These are phyloP conservation scores for Psidium guajava DNA, from an alignment of 345 rosid genomes.

Conservation along the genomic window DNA sequence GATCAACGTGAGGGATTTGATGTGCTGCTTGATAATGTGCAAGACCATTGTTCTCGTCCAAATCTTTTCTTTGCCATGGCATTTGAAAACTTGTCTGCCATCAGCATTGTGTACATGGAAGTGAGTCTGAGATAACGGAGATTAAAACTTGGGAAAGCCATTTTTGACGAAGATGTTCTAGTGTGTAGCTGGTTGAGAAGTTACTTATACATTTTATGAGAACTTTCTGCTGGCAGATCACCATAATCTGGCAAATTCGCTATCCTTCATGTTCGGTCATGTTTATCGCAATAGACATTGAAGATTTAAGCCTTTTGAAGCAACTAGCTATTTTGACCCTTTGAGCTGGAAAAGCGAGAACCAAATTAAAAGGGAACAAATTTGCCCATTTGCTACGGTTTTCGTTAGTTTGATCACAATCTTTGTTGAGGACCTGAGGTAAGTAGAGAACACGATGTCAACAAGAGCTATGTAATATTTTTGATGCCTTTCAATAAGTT, in stretches of 20 bases:
- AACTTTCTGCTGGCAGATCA: not conserved
- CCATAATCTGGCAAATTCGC: not conserved
- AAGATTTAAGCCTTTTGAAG: not conserved
- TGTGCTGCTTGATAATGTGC: not conserved
- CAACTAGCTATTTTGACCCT: not conserved
- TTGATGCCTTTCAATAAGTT: not conserved
- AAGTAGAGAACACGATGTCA: not conserved
- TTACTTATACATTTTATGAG: not conserved
- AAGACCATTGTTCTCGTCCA: not conserved
- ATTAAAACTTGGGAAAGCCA: not conserved
- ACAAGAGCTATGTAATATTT: not conserved
- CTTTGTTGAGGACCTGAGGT: not conserved
- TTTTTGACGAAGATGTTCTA: not conserved
- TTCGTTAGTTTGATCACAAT: not conserved
- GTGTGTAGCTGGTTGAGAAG: not conserved
- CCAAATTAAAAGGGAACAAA: not conserved
- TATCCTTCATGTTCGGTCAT: not conserved
- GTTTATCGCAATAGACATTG: not conserved
- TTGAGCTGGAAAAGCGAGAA: not conserved
- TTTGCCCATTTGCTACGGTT: not conserved
- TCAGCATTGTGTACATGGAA: not conserved
- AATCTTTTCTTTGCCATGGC: not conserved
- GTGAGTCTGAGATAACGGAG: not conserved
- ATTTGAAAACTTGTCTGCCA: not conserved
- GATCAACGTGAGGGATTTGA: not conserved